A percentile compares a stretch with the other conserved stretches of the same genome.
phyloP scores from a whole-genome alignment of 768 basidiomycete genomes.

The Ephemerocybe angulata region DNA sequence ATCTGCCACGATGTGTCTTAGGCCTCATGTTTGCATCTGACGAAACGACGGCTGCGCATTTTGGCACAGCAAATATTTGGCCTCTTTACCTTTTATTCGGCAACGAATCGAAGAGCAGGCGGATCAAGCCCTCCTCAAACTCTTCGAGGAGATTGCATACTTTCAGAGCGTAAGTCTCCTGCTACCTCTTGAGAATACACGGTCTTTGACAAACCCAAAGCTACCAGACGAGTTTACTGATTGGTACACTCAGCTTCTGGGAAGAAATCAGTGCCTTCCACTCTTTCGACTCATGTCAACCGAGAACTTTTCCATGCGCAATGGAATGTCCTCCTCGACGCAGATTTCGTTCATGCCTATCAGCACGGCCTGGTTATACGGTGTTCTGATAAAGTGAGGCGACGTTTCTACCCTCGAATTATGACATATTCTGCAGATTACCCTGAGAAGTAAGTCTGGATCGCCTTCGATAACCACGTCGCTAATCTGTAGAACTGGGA shows the following conservation, averaged over 20 bases:
- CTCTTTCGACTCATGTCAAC: neutral
- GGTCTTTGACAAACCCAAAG: neutral
- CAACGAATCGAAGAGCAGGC: slow-evolving; percentile 15
- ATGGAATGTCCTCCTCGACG: neutral
- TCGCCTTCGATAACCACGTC: neutral
- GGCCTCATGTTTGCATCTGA: slow-evolving; percentile 25
- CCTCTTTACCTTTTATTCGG: slow-evolving; percentile 17
- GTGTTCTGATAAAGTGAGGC: neutral
- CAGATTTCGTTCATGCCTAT: slow-evolving; percentile 3
- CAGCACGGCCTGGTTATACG: neutral
- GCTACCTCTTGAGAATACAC: neutral
- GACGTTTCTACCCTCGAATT: slow-evolving; percentile 2
- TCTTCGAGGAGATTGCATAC: slow-evolving; percentile 16
- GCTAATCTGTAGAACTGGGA: neutral
- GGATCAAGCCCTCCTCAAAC: slow-evolving; percentile 9
- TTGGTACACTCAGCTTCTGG: neutral
- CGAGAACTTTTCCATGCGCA: slow-evolving; percentile 2
- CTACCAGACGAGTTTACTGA: neutral
- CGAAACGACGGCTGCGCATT: slow-evolving; percentile 13
- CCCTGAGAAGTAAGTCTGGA: neutral
- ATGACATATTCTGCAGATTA: slow-evolving; percentile 5
- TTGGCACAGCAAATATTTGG: slow-evolving; percentile 16
- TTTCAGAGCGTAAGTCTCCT: slow-evolving; percentile 10
- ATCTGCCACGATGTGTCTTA: neutral
- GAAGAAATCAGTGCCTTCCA: neutral